Evolutionary conservation across 2,329 filamentous ascomycete species (phyloP).

Genomic region (Diaporthe australafricana): DNA sequence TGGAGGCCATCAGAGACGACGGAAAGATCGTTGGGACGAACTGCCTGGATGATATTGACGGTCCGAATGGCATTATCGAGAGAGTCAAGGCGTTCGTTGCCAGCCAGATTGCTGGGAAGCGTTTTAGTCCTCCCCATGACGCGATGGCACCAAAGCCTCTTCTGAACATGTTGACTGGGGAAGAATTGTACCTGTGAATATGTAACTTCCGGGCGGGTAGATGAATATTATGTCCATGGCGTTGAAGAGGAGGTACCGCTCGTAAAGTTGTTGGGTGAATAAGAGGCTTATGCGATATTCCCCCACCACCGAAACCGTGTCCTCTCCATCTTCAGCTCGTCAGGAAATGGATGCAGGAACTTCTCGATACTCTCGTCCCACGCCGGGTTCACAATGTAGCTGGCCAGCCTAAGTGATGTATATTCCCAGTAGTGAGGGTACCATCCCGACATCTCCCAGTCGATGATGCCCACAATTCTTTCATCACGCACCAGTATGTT

Average conservation of each 20-base stretch:
- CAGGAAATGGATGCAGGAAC: not conserved
- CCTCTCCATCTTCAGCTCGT: constrained; percentile 6
- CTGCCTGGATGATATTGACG: constrained; percentile 1
- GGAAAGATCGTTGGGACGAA: not conserved
- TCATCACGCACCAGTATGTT: not conserved
- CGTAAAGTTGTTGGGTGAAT: too few relatives aligned
- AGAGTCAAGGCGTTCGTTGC: constrained; percentile 8
- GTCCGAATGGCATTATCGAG: not conserved
- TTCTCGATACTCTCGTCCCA: not conserved
- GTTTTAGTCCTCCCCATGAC: too few relatives aligned
- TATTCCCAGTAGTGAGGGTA: constrained; percentile 18
- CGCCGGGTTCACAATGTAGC: not conserved
- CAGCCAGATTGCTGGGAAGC: not conserved
- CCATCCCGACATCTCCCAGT: constrained; percentile 9
- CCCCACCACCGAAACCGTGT: constrained; percentile 7
- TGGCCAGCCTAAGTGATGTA: not conserved
- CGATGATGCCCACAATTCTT: not conserved
- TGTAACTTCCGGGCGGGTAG: too few relatives aligned
- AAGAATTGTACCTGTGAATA: not conserved
- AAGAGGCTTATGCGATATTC: not conserved
- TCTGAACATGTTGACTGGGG: constrained; percentile 1
- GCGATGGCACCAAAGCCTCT: constrained; percentile 7
- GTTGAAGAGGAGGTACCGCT: not conserved
- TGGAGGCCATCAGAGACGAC: not conserved
- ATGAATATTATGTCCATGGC: too few relatives aligned